phyloP scores from a whole-genome alignment of 495 filamentous ascomycete genomes.

The Penicillium arizonense region DNA sequence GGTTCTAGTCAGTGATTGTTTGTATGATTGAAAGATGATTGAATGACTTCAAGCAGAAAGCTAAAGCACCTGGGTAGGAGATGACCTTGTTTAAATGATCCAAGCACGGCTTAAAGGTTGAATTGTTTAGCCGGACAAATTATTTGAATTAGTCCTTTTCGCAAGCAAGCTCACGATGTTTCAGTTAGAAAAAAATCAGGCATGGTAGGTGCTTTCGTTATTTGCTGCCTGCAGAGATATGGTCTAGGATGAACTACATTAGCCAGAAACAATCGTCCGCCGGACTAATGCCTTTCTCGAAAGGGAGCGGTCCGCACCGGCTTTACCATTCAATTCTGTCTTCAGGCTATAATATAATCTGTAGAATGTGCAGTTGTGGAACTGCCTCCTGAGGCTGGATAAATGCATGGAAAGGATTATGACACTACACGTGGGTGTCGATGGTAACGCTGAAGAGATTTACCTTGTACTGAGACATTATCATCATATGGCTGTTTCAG shows the following conservation, averaged over 20 bases:
- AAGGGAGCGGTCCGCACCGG: not conserved
- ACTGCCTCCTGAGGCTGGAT: not conserved
- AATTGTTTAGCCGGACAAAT: not conserved
- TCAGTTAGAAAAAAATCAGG: not conserved
- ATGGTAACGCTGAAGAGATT: not conserved
- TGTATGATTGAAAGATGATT: not conserved
- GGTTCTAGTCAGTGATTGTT: conserved; percentile 3
- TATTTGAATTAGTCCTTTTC: not conserved
- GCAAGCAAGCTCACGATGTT: not conserved
- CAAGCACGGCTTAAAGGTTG: not conserved
- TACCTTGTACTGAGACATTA: not conserved
- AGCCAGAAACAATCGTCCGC: conserved; percentile 7
- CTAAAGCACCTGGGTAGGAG: not conserved
- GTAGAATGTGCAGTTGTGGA: not conserved
- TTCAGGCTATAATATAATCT: not conserved
- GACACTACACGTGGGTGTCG: not conserved
- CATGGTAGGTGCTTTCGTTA: not conserved
- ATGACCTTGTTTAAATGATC: not conserved
- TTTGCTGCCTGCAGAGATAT: not conserved
- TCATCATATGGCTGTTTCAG: conserved; percentile 4
- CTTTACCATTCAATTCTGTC: not conserved
- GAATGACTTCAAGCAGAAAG: not conserved
- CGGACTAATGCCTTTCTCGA: conserved; percentile 6
- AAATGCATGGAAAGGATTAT: not conserved
- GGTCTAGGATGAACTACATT: conserved; percentile 5